phyloP scores from a whole-genome alignment of 1,284 basidiomycete species.

The Blastosporella zonata region DNA sequence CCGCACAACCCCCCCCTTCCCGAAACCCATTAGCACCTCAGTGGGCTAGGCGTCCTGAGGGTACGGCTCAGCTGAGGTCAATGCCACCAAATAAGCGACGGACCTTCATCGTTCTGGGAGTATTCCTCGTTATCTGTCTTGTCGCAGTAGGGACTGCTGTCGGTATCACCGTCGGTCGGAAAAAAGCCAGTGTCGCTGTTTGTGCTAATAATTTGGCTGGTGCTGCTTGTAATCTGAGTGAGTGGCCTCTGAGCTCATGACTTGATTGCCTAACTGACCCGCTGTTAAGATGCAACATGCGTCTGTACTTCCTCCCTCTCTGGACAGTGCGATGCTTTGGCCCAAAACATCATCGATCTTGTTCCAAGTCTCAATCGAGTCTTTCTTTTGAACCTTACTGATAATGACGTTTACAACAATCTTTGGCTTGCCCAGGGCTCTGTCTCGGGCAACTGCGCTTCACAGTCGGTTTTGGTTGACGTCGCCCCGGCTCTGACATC shows the following conservation, averaged over 20 bases:
- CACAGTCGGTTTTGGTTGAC: slow-evolving; percentile 54
- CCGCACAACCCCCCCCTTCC: slow-evolving; percentile 1
- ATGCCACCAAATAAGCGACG: slow-evolving; percentile 26
- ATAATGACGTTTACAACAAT: slow-evolving; percentile 39
- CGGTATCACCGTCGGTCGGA: slow-evolving; percentile 17
- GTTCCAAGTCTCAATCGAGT: slow-evolving; percentile 47
- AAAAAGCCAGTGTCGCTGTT: slow-evolving; percentile 6
- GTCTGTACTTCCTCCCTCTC: slow-evolving; percentile 47
- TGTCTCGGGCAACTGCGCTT: slow-evolving; percentile 39
- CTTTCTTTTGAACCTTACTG: slow-evolving; percentile 48
- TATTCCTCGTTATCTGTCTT: slow-evolving; percentile 36
- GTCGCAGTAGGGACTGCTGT: slow-evolving; percentile 22
- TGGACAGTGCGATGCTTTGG: slow-evolving; percentile 50
- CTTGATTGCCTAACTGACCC: slow-evolving; percentile 7
- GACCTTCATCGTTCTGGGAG: slow-evolving; percentile 27
- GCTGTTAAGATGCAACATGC: slow-evolving; percentile 53
- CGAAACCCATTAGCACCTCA: background rate
- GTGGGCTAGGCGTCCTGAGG: slow-evolving; percentile 1
- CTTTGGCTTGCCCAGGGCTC: slow-evolving; percentile 50
- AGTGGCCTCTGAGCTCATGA: slow-evolving; percentile 22
- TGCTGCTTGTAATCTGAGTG: slow-evolving; percentile 52
- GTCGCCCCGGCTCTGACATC: slow-evolving; percentile 45
- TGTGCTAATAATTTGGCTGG: slow-evolving; percentile 32
- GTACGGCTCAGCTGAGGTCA: background rate
- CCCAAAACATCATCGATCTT: slow-evolving; percentile 47